Evolutionary conservation across 306 rosid species (phyloP), one percentile per base, ranked within the genome.

Genomic region (Trichosanthes cucumerina): DNA sequence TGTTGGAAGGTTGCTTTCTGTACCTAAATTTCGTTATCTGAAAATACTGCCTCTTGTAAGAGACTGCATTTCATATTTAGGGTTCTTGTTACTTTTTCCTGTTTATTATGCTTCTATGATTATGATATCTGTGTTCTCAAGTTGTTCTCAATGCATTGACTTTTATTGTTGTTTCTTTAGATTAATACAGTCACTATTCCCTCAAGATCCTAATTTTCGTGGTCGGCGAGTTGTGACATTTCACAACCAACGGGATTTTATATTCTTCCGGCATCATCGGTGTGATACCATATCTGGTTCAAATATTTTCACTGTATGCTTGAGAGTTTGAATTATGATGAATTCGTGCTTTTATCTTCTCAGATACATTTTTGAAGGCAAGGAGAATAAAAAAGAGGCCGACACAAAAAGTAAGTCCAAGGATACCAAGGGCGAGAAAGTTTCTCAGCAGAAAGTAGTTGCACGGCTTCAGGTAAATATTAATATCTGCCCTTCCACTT

Each of bases 241-340:
- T 77, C 99, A 92, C 88, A 95, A 95, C 83, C 99, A 92, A 85
- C 87, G 96, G 74, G 99, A 95, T 83, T 95, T 92, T 83, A 81
- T 95, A 79, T 95, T 95, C 81, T 89, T 95, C 84, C 90, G 97
- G 80, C 99, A 91, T 86, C 97, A 92, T 80, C 83, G 99, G 97
- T 95, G 66, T 78, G 81, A 71, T 54, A 75, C 77, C 52, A 41
- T 31, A 3, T 70, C 77, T 56, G 4, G 23, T 43, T 73, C 59
- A 21, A 24, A 72, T 36, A 33, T 81, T 60, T 53, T 73, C 72
- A 24, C 5, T 60, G 77, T 57, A 26, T 24, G 24, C 41, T 7
- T 4, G 72, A 15, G 14, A 72, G 39, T 79, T 83, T 36, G 77
- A 19, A 49, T 56, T 76, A 80, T 86, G 77, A 85, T 77, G 53